Percentiles rank a stretch among this genome's conserved stretches.
These are phyloP conservation scores for Ogataea thermomethanolica DNA, from an alignment of 805 yeast genomes.

Conservation along the genomic window DNA sequence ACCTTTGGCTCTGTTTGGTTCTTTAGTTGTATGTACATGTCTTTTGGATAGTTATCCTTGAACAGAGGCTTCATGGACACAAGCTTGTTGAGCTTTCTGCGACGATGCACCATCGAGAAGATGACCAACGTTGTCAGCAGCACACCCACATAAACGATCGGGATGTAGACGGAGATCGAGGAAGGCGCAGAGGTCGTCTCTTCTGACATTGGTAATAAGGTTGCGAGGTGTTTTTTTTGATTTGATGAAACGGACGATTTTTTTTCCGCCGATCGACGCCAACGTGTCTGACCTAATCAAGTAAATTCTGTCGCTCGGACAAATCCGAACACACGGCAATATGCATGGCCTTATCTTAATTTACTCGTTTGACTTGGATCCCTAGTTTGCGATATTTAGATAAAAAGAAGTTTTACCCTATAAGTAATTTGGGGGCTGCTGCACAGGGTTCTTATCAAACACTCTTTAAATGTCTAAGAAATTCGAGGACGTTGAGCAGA, in stretches of 20 bases:
- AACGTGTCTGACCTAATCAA: background rate
- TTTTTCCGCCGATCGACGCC: background rate
- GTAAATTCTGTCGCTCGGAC: background rate
- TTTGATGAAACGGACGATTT: background rate
- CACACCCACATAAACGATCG: constrained; percentile 70
- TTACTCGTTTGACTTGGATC: too few species aligned
- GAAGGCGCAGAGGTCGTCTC: constrained; percentile 23
- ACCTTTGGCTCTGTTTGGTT: constrained; percentile 52
- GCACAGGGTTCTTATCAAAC: background rate
- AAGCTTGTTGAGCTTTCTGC: constrained; percentile 50
- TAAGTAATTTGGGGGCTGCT: background rate
- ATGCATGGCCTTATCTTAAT: too few species aligned
- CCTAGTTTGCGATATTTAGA: too few species aligned
- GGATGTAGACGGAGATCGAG: constrained; percentile 61
- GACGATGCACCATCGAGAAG: constrained; percentile 68
- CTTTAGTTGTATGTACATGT: constrained; percentile 58
- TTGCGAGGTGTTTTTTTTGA: background rate
- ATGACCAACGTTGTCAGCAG: constrained; percentile 61
- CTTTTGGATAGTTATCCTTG: constrained; percentile 61
- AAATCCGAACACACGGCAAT: constrained; percentile 2
- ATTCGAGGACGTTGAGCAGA: constrained; percentile 4
- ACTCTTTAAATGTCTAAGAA: constrained; percentile 2
- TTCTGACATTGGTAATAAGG: constrained; percentile 13
- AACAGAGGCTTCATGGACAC: constrained; percentile 69
- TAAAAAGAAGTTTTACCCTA: background rate